Conservation (phyloP, 2,329 filamentous ascomycete species). For the Penicillium sp. region DNA sequence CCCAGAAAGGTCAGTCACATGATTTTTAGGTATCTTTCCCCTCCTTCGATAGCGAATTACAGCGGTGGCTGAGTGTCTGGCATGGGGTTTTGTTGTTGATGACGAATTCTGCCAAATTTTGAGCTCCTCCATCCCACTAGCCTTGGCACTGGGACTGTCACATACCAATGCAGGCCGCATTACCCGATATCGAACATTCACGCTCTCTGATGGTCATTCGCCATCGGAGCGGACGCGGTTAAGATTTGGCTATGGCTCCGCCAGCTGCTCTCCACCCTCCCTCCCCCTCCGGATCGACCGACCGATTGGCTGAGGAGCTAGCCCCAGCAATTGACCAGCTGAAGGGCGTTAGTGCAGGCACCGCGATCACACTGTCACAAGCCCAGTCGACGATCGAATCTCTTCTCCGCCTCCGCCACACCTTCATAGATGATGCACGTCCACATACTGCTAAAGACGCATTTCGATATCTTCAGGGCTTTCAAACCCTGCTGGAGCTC, state of each 20-base stretch:
- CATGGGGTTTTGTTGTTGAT: conserved; percentile 3
- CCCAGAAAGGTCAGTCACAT: conserved; percentile 16
- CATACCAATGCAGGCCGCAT: conserved; percentile 37
- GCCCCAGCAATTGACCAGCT: conserved; percentile 39
- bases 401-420: conserved; percentile 64
- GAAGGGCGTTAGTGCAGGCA: conserved; percentile 31
- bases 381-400: conserved; percentile 50
- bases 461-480: conserved; percentile 76
- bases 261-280: conserved; percentile 26
- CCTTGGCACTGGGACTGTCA: conserved; percentile 18
- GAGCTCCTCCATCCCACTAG: conserved; percentile 4
- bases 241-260: conserved; percentile 33
- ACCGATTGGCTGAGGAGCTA: conserved; percentile 38
- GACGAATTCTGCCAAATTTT: conserved; percentile 7
- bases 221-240: conserved; percentile 32
- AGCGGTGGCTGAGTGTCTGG: conserved; percentile 14
- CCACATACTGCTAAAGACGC: conserved; percentile 64
- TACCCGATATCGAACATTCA: conserved; percentile 30
- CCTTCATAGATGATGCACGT: conserved; percentile 52
- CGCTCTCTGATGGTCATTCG: conserved; percentile 35
- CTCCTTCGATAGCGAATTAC: conserved; percentile 8
- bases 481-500: conserved; percentile 67
- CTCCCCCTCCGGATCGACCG: conserved; percentile 32
- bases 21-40: conserved; percentile 9
- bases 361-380: conserved; percentile 31